Evolutionary conservation across 1,284 basidiomycete species (phyloP).

Genomic region (Sporisorium iseilematis-ciliati): DNA sequence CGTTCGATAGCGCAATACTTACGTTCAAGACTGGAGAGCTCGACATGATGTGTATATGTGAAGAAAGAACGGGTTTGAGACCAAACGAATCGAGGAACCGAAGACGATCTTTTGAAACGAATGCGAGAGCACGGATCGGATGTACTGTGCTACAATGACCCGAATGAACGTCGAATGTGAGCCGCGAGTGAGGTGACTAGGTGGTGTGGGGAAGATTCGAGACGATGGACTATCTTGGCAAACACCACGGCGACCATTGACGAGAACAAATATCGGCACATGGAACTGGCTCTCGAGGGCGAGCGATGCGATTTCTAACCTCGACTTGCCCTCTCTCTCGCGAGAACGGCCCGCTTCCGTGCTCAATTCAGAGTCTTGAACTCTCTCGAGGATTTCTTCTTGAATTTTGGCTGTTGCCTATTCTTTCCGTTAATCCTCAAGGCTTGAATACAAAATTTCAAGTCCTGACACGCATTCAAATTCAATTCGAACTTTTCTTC

Average conservation of each 20-base stretch:
- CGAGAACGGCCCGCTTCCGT: conserved; percentile 22
- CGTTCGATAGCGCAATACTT: conserved; percentile 18
- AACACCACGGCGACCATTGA: too few species aligned
- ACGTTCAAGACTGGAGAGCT: conserved; percentile 66
- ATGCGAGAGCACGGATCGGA: conserved; percentile 17
- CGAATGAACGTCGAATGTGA: not conserved
- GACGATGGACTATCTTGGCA: too few species aligned
- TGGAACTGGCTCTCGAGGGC: conserved; percentile 13
- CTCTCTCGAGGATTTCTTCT: conserved; percentile 21
- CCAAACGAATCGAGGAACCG: conserved; percentile 19
- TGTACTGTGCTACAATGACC: conserved; percentile 7
- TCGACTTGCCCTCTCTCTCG: conserved; percentile 5
- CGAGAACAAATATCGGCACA: conserved; percentile 21
- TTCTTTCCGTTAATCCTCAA: conserved; percentile 19
- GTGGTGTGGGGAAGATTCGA: too few species aligned
- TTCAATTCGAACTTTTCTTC: conserved; percentile 1
- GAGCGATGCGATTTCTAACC: conserved; percentile 18
- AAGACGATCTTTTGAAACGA: conserved; percentile 11
- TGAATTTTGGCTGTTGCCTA: conserved; percentile 11
- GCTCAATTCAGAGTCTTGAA: not conserved
- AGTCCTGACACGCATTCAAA: not conserved
- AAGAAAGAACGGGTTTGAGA: conserved; percentile 6
- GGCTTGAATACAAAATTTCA: conserved; percentile 16
- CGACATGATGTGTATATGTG: conserved; percentile 51
- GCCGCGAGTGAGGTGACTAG: not conserved